Evolutionary conservation across 2,329 filamentous ascomycete genomes (phyloP), one percentile per base, ranked within the genome.

Genomic region (Hypoxylon sp.): DNA sequence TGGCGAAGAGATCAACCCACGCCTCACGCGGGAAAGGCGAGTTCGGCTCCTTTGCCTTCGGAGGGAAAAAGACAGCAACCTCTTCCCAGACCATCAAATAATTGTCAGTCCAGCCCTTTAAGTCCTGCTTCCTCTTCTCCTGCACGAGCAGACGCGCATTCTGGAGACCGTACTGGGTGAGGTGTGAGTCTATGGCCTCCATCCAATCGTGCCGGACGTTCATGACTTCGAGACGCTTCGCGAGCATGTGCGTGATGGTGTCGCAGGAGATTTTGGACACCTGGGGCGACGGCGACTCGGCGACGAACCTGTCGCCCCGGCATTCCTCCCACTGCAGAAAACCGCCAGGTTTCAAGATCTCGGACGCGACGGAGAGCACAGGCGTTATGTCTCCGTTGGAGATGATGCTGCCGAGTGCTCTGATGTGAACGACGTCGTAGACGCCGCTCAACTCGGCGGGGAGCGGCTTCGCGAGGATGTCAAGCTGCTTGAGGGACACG

Each of bases 61-160:
- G 45, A 3, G 65, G 62, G 26, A 67, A 68, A n/a, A 59, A 51
- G 1, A 57, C 48, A 8, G 56, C 48, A 0, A 69, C 40, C 15
- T 71, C 68, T 29, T 67, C 60, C 48, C 67, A 69, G 1, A 69
- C 65, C 64, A 70, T 68, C 15, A 70, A 35, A 26, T 65, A 67
- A 33, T 70, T 53, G 2, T 70, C 67, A 0, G 69, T 69, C 66
- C 66, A 70, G 20, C 37, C 67, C 50, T 67, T 70, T 2, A 59
- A 49, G 17, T 69, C 67, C 20, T 57, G 49, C 29, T 45, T 60
- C 1, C 58, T 47, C 4, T 49, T 60, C 9, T 42, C 18, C 1
- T 10, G 1, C 4, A 10, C 33, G 1, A 27, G 6, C 10, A 61
- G 5, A 1, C 27, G 26, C 3, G 64, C 57, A 4, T 65, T 43